These are phyloP conservation scores for Voacanga thouarsii DNA, from an alignment of 257 asterid species.

Conservation along the genomic window DNA sequence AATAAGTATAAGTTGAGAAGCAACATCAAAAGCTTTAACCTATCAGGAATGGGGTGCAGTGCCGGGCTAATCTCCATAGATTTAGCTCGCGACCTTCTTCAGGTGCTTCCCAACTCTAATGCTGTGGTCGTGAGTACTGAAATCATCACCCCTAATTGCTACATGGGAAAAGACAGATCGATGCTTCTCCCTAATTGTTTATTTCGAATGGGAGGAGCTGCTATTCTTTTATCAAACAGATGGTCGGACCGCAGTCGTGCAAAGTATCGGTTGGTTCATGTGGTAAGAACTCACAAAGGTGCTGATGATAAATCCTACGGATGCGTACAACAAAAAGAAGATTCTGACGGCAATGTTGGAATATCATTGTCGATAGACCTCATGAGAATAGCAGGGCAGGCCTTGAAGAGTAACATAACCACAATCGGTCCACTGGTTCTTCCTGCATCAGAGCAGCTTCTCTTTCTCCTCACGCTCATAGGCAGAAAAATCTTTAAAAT, in stretches of 20 bases:
- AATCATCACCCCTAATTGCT: slow-evolving; percentile 46
- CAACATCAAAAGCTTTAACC: slow-evolving; percentile 43
- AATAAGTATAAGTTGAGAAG: slow-evolving; percentile 50
- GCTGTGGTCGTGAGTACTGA: slow-evolving; percentile 54
- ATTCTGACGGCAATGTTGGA: too few species aligned
- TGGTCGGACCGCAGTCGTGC: background rate
- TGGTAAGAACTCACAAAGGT: background rate
- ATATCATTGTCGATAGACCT: too few species aligned
- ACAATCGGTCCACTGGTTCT: too few species aligned
- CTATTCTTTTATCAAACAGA: slow-evolving; percentile 2
- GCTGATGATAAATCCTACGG: background rate
- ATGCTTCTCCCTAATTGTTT: background rate
- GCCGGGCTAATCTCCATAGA: slow-evolving; percentile 54
- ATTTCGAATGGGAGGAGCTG: slow-evolving; percentile 1
- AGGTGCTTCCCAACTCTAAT: slow-evolving; percentile 39
- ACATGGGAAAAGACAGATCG: background rate
- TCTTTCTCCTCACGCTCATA: too few species aligned
- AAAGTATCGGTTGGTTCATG: background rate
- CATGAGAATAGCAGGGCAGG: too few species aligned
- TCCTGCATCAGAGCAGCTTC: too few species aligned
- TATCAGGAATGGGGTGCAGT: slow-evolving; percentile 66
- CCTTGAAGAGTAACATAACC: too few species aligned
- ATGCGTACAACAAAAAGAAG: background rate
- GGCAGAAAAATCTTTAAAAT: too few species aligned
- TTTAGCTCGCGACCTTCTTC: slow-evolving; percentile 50